These are phyloP conservation scores for Alopecurus myosuroides DNA, from an alignment of 176 grass and related monocot species.

Conservation along the genomic window DNA sequence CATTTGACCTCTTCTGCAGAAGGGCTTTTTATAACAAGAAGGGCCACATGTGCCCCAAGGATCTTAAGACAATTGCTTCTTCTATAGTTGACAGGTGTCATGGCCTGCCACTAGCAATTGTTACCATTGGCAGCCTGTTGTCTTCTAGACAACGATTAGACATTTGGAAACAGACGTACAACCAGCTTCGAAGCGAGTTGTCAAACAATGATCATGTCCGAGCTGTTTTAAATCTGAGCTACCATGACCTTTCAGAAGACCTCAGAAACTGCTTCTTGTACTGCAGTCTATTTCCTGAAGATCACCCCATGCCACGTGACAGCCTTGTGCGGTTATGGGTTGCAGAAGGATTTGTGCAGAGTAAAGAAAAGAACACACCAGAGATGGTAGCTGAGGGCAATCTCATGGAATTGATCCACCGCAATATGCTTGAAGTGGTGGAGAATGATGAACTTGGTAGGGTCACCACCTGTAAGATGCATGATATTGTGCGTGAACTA, in stretches of 20 bases:
- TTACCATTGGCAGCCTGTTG: conserved; percentile 43
- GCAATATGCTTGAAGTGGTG: conserved; percentile 3
- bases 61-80: conserved; percentile 16
- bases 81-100: conserved; percentile 55
- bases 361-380: conserved; percentile 2
- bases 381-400: conserved; percentile 29
- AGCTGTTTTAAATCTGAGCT: conserved; percentile 29
- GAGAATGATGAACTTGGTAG: conserved; percentile 24
- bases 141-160: conserved; percentile 17
- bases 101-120: conserved; percentile 40
- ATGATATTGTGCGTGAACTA: conserved; percentile 38
- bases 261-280: conserved; percentile 32
- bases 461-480: conserved; percentile 24
- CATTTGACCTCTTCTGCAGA: conserved; percentile 39
- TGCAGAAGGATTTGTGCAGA: conserved; percentile 27
- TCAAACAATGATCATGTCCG: conserved; percentile 19
- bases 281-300: conserved; percentile 33
- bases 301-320: neutral
- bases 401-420: conserved; percentile 21
- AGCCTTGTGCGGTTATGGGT: conserved; percentile 23
- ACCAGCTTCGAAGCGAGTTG: conserved; percentile 43
- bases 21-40: conserved; percentile 28
- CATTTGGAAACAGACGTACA: conserved; percentile 43
- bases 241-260: conserved; percentile 23
- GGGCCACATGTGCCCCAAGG: conserved; percentile 22